phyloP scores from a whole-genome alignment of 192 early-diverging fungal genomes.

The Coemansia guatemalensis region DNA sequence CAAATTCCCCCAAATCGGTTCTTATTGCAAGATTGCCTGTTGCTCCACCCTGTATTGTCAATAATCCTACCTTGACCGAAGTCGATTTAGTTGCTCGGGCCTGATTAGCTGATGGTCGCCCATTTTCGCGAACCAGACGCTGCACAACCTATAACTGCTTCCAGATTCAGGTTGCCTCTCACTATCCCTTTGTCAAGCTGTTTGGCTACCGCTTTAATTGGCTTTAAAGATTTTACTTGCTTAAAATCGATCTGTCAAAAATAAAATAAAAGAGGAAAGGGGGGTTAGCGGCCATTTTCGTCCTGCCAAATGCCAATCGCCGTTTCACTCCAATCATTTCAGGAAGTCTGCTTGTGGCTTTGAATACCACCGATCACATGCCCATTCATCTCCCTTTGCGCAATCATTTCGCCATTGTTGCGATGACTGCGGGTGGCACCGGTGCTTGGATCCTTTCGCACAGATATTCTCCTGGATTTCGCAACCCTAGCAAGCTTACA shows the following conservation, averaged over 20 bases:
- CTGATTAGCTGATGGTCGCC: background rate
- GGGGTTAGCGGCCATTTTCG: no score
- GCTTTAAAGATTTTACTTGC: background rate
- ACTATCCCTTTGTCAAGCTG: background rate
- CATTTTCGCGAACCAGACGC: background rate
- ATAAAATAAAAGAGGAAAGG: background rate
- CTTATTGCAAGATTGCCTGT: background rate
- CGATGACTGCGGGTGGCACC: no score
- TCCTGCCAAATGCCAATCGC: background rate
- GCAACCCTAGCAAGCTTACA: no score
- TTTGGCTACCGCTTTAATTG: background rate
- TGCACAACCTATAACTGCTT: background rate
- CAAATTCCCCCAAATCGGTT: background rate
- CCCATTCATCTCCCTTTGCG: background rate
- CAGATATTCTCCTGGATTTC: no score
- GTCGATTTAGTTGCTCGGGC: background rate
- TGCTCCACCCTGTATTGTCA: background rate
- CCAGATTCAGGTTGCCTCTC: background rate
- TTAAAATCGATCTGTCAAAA: background rate
- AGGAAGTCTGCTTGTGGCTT: background rate
- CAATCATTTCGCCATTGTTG: no score
- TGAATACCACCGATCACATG: background rate
- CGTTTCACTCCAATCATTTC: background rate
- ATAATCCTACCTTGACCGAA: slow-evolving; percentile 4
- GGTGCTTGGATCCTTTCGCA: no score